Percentiles rank a stretch among this genome's conserved stretches.
Evolutionary conservation across 2,329 filamentous ascomycete genomes (phyloP).

Genomic region (Pyrenophora graminea): DNA sequence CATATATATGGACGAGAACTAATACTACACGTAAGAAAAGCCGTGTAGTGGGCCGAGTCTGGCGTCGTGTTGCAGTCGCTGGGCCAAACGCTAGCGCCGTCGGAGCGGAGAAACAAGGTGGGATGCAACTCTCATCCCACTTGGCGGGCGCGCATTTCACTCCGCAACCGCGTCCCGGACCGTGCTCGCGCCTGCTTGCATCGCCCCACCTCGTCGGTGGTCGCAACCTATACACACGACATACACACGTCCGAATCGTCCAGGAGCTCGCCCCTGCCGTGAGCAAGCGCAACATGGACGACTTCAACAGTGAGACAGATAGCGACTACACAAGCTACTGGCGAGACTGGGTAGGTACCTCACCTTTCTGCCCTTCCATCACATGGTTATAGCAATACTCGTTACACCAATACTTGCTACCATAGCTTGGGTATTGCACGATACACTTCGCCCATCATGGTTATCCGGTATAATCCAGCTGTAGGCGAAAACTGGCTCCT

Average conservation of each 20-base stretch:
- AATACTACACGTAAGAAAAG: too few relatives aligned
- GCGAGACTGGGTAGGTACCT: slow-evolving; percentile 89
- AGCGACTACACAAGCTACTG: slow-evolving; percentile 99
- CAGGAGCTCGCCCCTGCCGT: not conserved
- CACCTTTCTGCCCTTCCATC: slow-evolving; percentile 4
- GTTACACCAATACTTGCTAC: too few relatives aligned
- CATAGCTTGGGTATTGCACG: not conserved
- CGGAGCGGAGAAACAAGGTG: slow-evolving; percentile 20
- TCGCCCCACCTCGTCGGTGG: slow-evolving; percentile 17
- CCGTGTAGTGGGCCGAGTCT: not conserved
- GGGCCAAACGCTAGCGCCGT: slow-evolving; percentile 8
- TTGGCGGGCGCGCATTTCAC: slow-evolving; percentile 28
- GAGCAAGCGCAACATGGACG: slow-evolving; percentile 70
- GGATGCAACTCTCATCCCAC: slow-evolving; percentile 22
- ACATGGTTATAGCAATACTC: not conserved
- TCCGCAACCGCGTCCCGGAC: slow-evolving; percentile 22
- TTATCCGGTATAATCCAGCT: not conserved
- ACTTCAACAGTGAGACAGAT: slow-evolving; percentile 96
- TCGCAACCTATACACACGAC: slow-evolving; percentile 9
- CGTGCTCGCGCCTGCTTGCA: slow-evolving; percentile 17
- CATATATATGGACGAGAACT: too few relatives aligned
- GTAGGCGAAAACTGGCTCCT: slow-evolving; percentile 1
- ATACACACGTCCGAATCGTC: not conserved
- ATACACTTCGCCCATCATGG: slow-evolving; percentile 3
- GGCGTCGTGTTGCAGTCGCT: slow-evolving; percentile 1